These are phyloP conservation scores for Pulveroboletus ravenelii DNA, from an alignment of 768 basidiomycete genomes.

Conservation along the genomic window DNA sequence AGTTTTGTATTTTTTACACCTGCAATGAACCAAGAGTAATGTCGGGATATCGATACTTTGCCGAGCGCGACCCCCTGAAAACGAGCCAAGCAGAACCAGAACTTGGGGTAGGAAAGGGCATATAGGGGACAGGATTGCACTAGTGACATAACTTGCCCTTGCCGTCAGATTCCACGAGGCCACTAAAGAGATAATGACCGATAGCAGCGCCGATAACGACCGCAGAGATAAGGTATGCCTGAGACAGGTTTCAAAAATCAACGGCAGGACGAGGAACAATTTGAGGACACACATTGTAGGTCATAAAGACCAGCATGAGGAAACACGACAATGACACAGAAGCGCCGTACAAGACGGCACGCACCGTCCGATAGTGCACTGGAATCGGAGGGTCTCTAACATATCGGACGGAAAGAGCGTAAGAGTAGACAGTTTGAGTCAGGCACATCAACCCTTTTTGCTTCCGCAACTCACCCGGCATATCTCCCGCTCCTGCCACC, in stretches of 20 bases:
- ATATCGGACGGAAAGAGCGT: not conserved
- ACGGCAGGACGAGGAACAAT: not conserved
- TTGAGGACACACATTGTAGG: conserved; percentile 71
- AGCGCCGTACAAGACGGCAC: conserved; percentile 69
- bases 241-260: not conserved
- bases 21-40: not conserved
- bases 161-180: conserved; percentile 55
- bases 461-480: conserved; percentile 34
- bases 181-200: conserved; percentile 77
- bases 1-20: conserved; percentile 8
- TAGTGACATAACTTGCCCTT: conserved; percentile 83
- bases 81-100: not conserved
- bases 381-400: conserved; percentile 2
- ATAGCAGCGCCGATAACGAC: conserved; percentile 78
- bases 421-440: too few relatives aligned
- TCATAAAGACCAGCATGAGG: conserved; percentile 96
- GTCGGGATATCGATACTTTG: not conserved
- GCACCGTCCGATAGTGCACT: conserved; percentile 42
- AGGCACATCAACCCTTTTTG: not conserved
- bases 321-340: conserved; percentile 80
- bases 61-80: not conserved
- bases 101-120: not conserved
- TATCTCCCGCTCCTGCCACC: conserved; percentile 39
- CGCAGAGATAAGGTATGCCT: conserved; percentile 85
- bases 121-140: conserved; percentile 7